Evolutionary conservation across 2,329 filamentous ascomycete species (phyloP).

Genomic region (Sclerotinia sclerotiorum): DNA sequence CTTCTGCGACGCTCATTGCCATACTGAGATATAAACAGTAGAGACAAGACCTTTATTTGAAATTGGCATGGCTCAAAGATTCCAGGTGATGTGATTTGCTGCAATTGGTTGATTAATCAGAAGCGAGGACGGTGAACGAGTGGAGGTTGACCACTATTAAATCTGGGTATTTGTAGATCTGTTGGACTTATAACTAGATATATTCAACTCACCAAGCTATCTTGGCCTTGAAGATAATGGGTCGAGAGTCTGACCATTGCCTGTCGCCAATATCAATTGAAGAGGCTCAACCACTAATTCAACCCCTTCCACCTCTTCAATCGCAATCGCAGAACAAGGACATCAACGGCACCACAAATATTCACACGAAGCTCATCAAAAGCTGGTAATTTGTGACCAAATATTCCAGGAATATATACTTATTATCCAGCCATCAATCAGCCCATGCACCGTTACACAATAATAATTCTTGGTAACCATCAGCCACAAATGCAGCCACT

Average conservation of each 20-base stretch:
- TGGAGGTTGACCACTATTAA: not conserved
- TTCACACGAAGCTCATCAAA: not conserved
- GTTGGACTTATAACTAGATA: not conserved
- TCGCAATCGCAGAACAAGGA: not conserved
- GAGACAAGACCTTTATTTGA: not conserved
- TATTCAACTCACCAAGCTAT: not conserved
- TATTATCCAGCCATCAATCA: not conserved
- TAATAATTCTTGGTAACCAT: not conserved
- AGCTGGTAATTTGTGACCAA: not conserved
- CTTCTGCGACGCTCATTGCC: not conserved
- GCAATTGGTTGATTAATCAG: slow-evolving; percentile 5
- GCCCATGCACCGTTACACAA: not conserved
- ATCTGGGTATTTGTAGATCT: too few species aligned
- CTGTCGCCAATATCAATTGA: not conserved
- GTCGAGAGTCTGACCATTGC: not conserved
- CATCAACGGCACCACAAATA: not conserved
- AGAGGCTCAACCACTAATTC: not conserved
- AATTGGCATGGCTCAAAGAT: not conserved
- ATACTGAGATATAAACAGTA: not conserved
- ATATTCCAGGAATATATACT: not conserved
- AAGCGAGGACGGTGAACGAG: not conserved
- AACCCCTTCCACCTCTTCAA: too few species aligned
- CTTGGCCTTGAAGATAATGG: not conserved
- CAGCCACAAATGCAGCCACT: slow-evolving; percentile 14
- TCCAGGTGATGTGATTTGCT: not conserved